A percentile compares a stretch with the other conserved stretches of the same genome.
Evolutionary conservation across 2,329 filamentous ascomycete species (phyloP).

Genomic region (Dactylonectria macrodidyma): DNA sequence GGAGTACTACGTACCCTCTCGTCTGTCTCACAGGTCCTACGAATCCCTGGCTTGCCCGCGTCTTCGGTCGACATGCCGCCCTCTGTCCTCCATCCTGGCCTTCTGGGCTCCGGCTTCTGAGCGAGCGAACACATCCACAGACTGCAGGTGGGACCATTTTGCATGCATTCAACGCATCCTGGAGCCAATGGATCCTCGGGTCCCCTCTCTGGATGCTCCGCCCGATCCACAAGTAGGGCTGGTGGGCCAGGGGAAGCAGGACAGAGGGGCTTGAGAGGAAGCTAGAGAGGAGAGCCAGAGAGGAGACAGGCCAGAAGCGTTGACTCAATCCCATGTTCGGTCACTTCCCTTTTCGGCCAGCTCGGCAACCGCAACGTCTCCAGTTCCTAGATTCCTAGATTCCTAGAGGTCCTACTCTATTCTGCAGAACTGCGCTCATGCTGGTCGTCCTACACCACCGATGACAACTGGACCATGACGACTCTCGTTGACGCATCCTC

Average conservation of each 20-base stretch:
- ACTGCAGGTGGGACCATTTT: slow-evolving; percentile 30
- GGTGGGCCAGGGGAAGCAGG: slow-evolving; percentile 38
- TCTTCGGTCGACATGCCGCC: slow-evolving; percentile 11
- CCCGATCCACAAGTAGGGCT: slow-evolving; percentile 49
- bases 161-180: slow-evolving; percentile 34
- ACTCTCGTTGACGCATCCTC: slow-evolving; percentile 32
- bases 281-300: neutral
- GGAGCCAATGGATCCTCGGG: slow-evolving; percentile 36
- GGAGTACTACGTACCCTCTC: neutral
- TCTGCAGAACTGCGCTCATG: slow-evolving; percentile 29
- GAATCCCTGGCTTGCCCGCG: slow-evolving; percentile 13
- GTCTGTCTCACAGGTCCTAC: neutral
- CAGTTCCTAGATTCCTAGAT: slow-evolving; percentile 19
- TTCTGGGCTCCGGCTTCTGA: slow-evolving; percentile 2
- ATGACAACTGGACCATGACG: slow-evolving; percentile 14
- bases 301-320: slow-evolving; percentile 31
- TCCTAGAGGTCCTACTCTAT: slow-evolving; percentile 19
- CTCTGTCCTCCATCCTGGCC: neutral
- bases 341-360: slow-evolving; percentile 34
- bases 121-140: slow-evolving; percentile 15
- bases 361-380: slow-evolving; percentile 27
- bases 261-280: slow-evolving; percentile 2
- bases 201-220: slow-evolving; percentile 23
- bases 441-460: slow-evolving; percentile 35
- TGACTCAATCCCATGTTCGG: slow-evolving; percentile 45